Evolutionary conservation across 225 moss, liverwort and hornwort genomes (phyloP).

Genomic region (Thuidium tamariscinum): DNA sequence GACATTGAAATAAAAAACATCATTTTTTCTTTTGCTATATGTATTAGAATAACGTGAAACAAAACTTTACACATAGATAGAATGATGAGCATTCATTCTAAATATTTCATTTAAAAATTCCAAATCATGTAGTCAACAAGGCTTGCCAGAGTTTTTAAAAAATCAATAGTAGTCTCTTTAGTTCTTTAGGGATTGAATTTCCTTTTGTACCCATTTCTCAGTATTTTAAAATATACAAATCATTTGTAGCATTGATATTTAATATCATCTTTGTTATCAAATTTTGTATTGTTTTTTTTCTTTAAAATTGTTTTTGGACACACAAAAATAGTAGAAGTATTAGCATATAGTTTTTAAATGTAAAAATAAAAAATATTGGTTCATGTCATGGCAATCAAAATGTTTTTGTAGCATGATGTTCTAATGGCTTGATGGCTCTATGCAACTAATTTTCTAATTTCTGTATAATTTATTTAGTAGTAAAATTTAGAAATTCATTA

Average conservation of each 20-base stretch:
- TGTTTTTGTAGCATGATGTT: too few species aligned
- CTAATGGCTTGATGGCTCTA: too few species aligned
- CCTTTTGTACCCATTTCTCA: background rate
- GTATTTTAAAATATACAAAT: background rate
- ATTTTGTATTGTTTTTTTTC: background rate
- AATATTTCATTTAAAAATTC: background rate
- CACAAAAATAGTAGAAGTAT: too few species aligned
- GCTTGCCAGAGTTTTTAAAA: rapidly evolving
- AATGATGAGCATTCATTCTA: background rate
- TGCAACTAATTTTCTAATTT: too few species aligned
- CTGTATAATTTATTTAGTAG: too few species aligned
- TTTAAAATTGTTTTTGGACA: too few species aligned
- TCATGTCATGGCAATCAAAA: too few species aligned
- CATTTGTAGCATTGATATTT: background rate
- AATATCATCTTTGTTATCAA: background rate
- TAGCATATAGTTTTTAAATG: too few species aligned
- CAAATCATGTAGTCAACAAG: too few species aligned
- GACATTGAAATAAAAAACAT: background rate
- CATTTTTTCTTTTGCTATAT: background rate
- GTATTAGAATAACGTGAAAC: background rate
- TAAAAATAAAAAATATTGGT: too few species aligned
- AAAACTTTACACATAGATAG: background rate
- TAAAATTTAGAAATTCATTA: too few species aligned
- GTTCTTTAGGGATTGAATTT: rapidly evolving
- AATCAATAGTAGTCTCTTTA: rapidly evolving